A percentile compares a stretch with the other conserved stretches of the same genome.
Evolutionary conservation across 495 filamentous ascomycete genomes (phyloP).

Genomic region (Umbilicaria muhlenbergii): DNA sequence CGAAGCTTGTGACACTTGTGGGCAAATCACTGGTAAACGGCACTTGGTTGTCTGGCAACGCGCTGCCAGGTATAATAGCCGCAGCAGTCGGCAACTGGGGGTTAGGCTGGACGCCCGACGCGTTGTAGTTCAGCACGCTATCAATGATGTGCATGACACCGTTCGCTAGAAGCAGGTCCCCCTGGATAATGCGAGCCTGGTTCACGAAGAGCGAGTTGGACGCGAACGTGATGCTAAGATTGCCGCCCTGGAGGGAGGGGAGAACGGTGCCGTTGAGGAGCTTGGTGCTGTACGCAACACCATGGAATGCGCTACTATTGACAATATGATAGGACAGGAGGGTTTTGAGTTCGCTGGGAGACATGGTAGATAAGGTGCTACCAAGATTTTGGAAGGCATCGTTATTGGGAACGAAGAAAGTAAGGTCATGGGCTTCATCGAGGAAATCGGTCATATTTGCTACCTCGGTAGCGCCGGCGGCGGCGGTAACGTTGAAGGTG

Average conservation of each 20-base stretch:
- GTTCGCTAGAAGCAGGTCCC: slow-evolving; percentile 46
- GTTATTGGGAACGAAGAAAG: slow-evolving; percentile 13
- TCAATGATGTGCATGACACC: slow-evolving; percentile 42
- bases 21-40: slow-evolving; percentile 1
- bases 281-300: slow-evolving; percentile 27
- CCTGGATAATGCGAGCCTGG: slow-evolving; percentile 33
- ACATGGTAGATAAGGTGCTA: slow-evolving; percentile 33
- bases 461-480: slow-evolving; percentile 8
- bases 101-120: slow-evolving; percentile 57
- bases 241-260: slow-evolving; percentile 15
- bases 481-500: slow-evolving; percentile 14
- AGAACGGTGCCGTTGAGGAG: slow-evolving; percentile 35
- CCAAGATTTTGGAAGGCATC: slow-evolving; percentile 21
- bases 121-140: slow-evolving; percentile 62
- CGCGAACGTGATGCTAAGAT: slow-evolving; percentile 22
- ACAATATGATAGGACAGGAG: slow-evolving; percentile 13
- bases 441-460: slow-evolving; percentile 4
- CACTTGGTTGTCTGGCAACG: background rate
- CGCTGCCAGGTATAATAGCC: slow-evolving; percentile 22
- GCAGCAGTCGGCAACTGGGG: slow-evolving; percentile 44
- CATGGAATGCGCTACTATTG: slow-evolving; percentile 31
- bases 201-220: slow-evolving; percentile 35
- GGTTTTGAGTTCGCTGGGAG: slow-evolving; percentile 27
- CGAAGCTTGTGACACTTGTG: background rate
- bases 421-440: slow-evolving; percentile 5